These are phyloP conservation scores for Alternaria conjuncta DNA, from an alignment of 2,329 filamentous ascomycete species.

Conservation along the genomic window DNA sequence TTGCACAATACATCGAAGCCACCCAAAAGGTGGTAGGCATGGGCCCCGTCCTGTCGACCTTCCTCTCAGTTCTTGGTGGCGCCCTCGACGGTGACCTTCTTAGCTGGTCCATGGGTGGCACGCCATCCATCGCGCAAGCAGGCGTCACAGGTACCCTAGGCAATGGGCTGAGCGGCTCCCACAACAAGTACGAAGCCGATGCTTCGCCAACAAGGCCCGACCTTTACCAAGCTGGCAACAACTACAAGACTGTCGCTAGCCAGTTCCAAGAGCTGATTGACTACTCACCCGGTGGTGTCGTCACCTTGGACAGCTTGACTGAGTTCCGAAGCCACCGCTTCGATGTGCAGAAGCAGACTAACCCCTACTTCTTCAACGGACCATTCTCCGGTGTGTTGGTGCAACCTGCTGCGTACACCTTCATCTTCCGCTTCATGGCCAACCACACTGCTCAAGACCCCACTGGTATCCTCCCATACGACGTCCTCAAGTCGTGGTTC, in stretches of 20 bases:
- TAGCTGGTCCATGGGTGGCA: conserved; percentile 31
- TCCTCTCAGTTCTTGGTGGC: conserved; percentile 26
- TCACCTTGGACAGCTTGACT: conserved; percentile 29
- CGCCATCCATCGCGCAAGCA: conserved; percentile 25
- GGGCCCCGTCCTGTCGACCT: conserved; percentile 18
- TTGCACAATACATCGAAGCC: conserved; percentile 29
- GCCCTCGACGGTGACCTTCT: conserved; percentile 28
- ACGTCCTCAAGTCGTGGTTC: conserved; percentile 31
- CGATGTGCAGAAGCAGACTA: conserved; percentile 24
- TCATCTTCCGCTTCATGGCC: conserved; percentile 37
- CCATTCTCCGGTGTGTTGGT: conserved; percentile 31
- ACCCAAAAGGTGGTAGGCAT: conserved; percentile 30
- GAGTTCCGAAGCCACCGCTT: conserved; percentile 27
- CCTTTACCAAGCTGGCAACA: conserved; percentile 30
- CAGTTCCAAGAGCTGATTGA: conserved; percentile 33
- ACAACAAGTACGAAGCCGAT: conserved; percentile 35
- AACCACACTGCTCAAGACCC: conserved; percentile 30
- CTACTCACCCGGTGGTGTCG: conserved; percentile 25
- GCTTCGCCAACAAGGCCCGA: conserved; percentile 31
- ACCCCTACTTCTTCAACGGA: conserved; percentile 32
- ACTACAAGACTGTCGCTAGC: conserved; percentile 24
- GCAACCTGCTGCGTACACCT: conserved; percentile 34
- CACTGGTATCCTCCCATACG: conserved; percentile 18
- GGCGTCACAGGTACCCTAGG: conserved; percentile 24
- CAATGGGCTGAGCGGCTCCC: conserved; percentile 27